These are phyloP conservation scores for Pythium oligandrum DNA, from an alignment of 352 stramenopile genomes.

Conservation along the genomic window DNA sequence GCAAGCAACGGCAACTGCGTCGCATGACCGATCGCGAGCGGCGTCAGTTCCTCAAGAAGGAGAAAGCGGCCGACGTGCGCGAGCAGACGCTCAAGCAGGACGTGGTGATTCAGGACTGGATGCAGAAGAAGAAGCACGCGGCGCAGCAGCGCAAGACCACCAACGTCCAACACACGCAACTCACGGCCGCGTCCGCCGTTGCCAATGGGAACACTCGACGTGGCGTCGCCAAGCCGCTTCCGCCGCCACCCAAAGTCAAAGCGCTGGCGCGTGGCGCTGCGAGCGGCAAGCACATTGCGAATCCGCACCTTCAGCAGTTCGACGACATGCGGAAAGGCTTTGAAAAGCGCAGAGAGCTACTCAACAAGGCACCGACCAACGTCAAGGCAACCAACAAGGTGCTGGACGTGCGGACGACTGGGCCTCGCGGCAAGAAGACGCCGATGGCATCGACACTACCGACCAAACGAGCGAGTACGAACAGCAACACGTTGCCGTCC, in stretches of 20 bases:
- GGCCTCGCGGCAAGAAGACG: slow-evolving; percentile 6
- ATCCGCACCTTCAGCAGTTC: slow-evolving; percentile 56
- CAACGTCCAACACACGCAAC: slow-evolving; percentile 19
- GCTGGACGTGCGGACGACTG: slow-evolving; percentile 11
- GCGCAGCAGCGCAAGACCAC: slow-evolving; percentile 45
- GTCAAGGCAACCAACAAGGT: slow-evolving; percentile 16
- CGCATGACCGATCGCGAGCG: slow-evolving; percentile 63
- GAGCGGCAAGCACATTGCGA: slow-evolving; percentile 47
- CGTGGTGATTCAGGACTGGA: slow-evolving; percentile 68
- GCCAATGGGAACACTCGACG: slow-evolving; percentile 1
- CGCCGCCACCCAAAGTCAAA: slow-evolving; percentile 37
- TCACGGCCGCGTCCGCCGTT: not conserved
- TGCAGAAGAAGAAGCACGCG: slow-evolving; percentile 61
- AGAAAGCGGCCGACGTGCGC: slow-evolving; percentile 35
- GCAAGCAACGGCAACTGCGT: slow-evolving; percentile 51
- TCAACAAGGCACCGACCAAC: slow-evolving; percentile 31
- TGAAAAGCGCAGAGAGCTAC: slow-evolving; percentile 43
- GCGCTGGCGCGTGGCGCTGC: slow-evolving; percentile 38
- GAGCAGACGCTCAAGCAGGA: slow-evolving; percentile 51
- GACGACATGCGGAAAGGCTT: slow-evolving; percentile 64
- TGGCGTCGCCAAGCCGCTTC: slow-evolving; percentile 16
- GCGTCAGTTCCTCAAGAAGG: slow-evolving; percentile 50
- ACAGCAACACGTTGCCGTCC: slow-evolving; percentile 1
- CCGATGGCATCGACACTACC: not conserved
- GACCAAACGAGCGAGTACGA: not conserved